These are phyloP conservation scores for Amphichorda felina DNA, from an alignment of 2,329 filamentous ascomycete species.

Conservation along the genomic window DNA sequence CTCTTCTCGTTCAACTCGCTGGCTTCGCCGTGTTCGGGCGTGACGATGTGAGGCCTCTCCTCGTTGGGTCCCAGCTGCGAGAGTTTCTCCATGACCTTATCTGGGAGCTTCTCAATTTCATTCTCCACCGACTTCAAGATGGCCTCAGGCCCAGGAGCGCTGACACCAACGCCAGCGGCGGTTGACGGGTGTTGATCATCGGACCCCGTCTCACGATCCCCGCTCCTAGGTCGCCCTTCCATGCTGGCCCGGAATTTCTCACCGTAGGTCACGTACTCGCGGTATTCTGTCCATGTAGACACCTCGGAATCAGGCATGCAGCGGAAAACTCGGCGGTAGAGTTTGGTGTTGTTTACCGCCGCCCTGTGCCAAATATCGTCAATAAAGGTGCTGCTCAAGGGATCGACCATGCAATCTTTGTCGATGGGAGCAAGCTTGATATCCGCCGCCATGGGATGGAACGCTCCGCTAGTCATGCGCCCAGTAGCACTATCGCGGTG, in stretches of 20 bases:
- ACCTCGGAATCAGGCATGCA: conserved; percentile 97
- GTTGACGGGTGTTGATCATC: conserved; percentile 16
- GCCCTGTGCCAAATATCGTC: conserved; percentile 79
- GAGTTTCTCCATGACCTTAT: conserved; percentile 15
- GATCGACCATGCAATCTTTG: conserved; percentile 91
- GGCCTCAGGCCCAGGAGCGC: conserved; percentile 26
- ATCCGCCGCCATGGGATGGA: conserved; percentile 49
- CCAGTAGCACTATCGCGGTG: conserved; percentile 38
- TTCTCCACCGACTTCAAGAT: conserved; percentile 20
- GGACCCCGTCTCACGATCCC: conserved; percentile 31
- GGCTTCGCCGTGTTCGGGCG: conserved; percentile 15
- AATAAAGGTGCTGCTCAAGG: conserved; percentile 70
- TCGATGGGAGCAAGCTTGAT: conserved; percentile 64
- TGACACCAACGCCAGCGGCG: conserved; percentile 26
- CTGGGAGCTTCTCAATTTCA: conserved; percentile 20
- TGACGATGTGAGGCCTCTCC: conserved; percentile 17
- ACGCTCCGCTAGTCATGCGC: conserved; percentile 27
- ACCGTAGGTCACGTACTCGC: conserved; percentile 67
- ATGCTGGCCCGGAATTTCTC: conserved; percentile 63
- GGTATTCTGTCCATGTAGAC: conserved; percentile 85
- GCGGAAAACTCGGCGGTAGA: conserved; percentile 87
- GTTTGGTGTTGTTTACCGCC: conserved; percentile 88
- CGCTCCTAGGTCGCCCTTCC: conserved; percentile 39
- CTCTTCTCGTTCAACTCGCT: conserved; percentile 27
- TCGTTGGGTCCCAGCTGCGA: conserved; percentile 10